These are phyloP conservation scores for Parietaria judaica DNA, from an alignment of 306 rosid genomes.

Conservation along the genomic window DNA sequence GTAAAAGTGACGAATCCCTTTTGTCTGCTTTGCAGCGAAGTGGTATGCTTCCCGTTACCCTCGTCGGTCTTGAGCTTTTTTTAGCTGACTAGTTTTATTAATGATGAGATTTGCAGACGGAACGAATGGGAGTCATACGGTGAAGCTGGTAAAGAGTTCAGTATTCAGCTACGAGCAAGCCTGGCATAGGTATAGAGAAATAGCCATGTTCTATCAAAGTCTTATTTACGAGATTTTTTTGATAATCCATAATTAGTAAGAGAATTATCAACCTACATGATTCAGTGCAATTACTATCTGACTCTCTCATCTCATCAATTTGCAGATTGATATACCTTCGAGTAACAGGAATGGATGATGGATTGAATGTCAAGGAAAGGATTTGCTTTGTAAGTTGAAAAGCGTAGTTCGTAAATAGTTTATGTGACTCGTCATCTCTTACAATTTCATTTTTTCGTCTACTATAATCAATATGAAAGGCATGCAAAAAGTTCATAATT, in stretches of 20 bases:
- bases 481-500: neutral
- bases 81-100: slow-evolving; percentile 24
- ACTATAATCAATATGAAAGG: too few species aligned
- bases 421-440: neutral
- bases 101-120: slow-evolving; percentile 55
- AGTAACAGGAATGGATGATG: slow-evolving; percentile 93
- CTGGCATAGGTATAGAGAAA: slow-evolving; percentile 75
- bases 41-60: slow-evolving; percentile 44
- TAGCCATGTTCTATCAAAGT: neutral
- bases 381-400: slow-evolving; percentile 68
- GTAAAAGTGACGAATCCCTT: slow-evolving; percentile 80
- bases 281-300: neutral
- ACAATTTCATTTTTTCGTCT: too few species aligned
- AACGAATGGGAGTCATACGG: slow-evolving; percentile 46
- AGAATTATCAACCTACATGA: neutral
- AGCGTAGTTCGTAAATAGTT: slow-evolving; percentile 8
- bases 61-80: slow-evolving; percentile 9
- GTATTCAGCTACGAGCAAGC: slow-evolving; percentile 95
- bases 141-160: slow-evolving; percentile 89
- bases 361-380: slow-evolving; percentile 75
- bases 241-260: neutral
- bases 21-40: slow-evolving; percentile 80
- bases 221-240: neutral
- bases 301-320: slow-evolving; percentile 17
- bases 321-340: slow-evolving; percentile 84